Conservation (phyloP, 164 flowering plant genomes). For the Annona squamosa region DNA sequence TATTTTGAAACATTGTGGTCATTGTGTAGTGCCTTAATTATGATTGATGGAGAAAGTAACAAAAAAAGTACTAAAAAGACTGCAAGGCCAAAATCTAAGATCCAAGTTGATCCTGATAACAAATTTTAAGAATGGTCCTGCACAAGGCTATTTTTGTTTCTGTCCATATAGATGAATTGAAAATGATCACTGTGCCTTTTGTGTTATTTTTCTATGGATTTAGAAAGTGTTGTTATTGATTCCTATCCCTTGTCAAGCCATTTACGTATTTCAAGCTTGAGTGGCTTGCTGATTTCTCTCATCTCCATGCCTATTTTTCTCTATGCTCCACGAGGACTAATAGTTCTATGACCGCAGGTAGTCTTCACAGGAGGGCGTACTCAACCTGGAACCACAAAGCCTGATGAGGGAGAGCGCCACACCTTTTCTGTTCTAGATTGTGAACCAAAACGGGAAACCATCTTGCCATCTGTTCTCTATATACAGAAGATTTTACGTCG, state of each 20-base stretch:
- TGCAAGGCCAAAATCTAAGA: no score
- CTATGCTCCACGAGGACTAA: background rate
- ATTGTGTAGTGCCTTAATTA: no score
- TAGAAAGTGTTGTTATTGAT: no score
- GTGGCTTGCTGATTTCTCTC: background rate
- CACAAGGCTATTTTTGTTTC: no score
- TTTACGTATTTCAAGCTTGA: background rate
- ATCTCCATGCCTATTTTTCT: background rate
- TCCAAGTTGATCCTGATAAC: no score
- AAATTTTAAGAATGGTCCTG: no score
- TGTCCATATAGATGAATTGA: no score
- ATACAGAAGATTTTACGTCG: constrained; percentile 84
- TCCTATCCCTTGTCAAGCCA: background rate
- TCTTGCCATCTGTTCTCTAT: constrained; percentile 86
- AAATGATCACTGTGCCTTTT: no score
- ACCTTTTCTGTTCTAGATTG: constrained; percentile 75
- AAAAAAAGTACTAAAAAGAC: no score
- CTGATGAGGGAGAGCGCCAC: constrained; percentile 99
- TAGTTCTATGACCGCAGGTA: constrained; percentile 43
- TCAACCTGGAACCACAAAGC: constrained; percentile 93
- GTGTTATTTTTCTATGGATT: no score
- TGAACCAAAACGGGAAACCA: constrained; percentile 74
- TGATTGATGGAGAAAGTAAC: no score
- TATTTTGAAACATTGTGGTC: no score
- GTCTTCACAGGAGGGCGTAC: constrained; percentile 92